A percentile compares a stretch with the other conserved stretches of the same genome.
Evolutionary conservation across 495 filamentous ascomycete genomes (phyloP).

Genomic region (Xanthoparmelia taractica): DNA sequence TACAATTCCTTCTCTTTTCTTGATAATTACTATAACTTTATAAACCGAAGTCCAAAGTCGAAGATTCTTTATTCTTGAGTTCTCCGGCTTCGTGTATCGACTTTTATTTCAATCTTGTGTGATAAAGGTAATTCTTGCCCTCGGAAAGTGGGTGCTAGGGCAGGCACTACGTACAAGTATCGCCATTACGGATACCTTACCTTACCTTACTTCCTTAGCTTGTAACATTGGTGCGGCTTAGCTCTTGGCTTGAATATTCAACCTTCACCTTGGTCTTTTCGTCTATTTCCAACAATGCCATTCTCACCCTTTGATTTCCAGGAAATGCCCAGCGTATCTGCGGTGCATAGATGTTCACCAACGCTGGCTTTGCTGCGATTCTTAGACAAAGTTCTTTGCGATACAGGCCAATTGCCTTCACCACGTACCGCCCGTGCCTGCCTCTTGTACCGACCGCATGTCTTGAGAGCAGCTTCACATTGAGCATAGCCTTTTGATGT

Average conservation of each 20-base stretch:
- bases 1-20: no score
- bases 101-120: no score
- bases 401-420: constrained; percentile 4
- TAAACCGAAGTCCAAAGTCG: no score
- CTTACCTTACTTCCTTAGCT: no score
- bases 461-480: not conserved
- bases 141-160: no score
- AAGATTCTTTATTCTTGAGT: no score
- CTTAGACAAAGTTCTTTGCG: not conserved
- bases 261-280: not conserved
- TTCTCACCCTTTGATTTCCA: not conserved
- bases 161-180: no score
- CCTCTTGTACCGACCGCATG: not conserved
- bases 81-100: no score
- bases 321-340: not conserved
- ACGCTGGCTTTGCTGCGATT: not conserved
- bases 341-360: not conserved
- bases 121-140: no score
- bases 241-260: not conserved
- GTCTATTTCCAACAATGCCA: not conserved
- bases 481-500: not conserved
- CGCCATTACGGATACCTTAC: no score
- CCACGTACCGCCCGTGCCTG: not conserved
- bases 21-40: no score
- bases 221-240: not conserved